Evolutionary conservation across 768 basidiomycete genomes (phyloP), one percentile per base, ranked within the genome.

Genomic region (Boletus speciosus): DNA sequence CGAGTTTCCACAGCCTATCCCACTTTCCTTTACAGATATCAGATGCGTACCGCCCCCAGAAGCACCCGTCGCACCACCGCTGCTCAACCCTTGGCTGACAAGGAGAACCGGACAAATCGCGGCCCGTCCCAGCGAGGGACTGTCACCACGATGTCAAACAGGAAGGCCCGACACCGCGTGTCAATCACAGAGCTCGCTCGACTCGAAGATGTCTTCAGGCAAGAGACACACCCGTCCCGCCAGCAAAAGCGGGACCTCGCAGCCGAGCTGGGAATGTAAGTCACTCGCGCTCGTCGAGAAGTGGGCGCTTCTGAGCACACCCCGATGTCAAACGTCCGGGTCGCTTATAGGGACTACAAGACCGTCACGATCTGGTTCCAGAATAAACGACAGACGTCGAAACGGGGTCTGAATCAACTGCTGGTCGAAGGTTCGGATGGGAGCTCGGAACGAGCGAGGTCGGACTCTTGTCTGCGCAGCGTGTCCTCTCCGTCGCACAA

Each of bases 301-400:
- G 29, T 4, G 16, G n/a, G 51, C 38, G 34, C 14, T 10, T 8
- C 32, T 36, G 31, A 29, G 29, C 29, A 29, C 29, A 29, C 25
- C 10, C 14, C 34, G 23, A 48, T 11, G 1, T 12, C 15, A 29
- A 29, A 29, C 29, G 29, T 29, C 29, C 29, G 29, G 25, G 27
- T 36, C 19, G n/a, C 23, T 15, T 11, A 16, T 19, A 78, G 77
- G 67, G 73, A 76, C 36, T 63, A 76, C 63, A 79, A 77, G 66
- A 72, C 76, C 11, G 58, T 78, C 56, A 78, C 86, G n/a, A 84
- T 89, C 38, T 90, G 88, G 88, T 89, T 89, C 67, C 88, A 90
- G 71, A 90, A 90, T 67, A 88, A 83, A 70, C 83, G 88, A 15
- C 86, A 89, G 62, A 84, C 69, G 35, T 52, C 72, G 45, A 77